Percentiles rank a stretch among this genome's conserved stretches.
Evolutionary conservation across 768 basidiomycete species (phyloP).

Genomic region (Amanita fuliginea): DNA sequence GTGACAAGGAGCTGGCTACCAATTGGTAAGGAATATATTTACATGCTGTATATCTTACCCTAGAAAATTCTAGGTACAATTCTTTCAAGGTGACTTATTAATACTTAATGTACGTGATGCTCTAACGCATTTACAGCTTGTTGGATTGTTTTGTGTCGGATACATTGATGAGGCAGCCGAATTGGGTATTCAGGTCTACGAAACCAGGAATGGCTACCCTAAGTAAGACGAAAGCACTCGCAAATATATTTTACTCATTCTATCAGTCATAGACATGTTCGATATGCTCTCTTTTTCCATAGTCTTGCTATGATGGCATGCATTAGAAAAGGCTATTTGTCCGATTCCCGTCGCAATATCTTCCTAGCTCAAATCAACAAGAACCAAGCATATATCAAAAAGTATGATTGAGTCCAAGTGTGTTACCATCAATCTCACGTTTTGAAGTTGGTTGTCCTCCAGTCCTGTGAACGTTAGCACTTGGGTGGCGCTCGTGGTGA

Average conservation of each 20-base stretch:
- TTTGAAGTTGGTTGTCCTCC: slow-evolving; percentile 52
- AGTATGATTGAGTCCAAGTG: slow-evolving; percentile 23
- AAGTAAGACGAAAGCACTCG: slow-evolving; percentile 36
- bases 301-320: slow-evolving; percentile 55
- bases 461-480: slow-evolving; percentile 59
- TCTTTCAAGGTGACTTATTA: slow-evolving; percentile 40
- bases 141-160: slow-evolving; percentile 54
- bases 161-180: slow-evolving; percentile 45
- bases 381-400: slow-evolving; percentile 53
- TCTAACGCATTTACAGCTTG: slow-evolving; percentile 29
- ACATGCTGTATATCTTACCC: background rate
- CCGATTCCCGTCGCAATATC: slow-evolving; percentile 20
- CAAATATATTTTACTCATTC: background rate
- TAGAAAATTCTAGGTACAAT: slow-evolving; percentile 36
- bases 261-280: slow-evolving; percentile 48
- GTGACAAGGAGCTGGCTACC: slow-evolving; percentile 39
- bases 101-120: background rate
- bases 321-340: slow-evolving; percentile 32
- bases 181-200: slow-evolving; percentile 53
- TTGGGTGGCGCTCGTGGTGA: slow-evolving; percentile 60
- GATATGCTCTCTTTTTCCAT: slow-evolving; percentile 62
- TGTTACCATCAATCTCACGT: background rate
- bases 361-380: slow-evolving; percentile 47
- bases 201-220: slow-evolving; percentile 46
- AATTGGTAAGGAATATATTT: slow-evolving; percentile 36